Percentiles rank a stretch among this genome's conserved stretches.
These are phyloP conservation scores for Plectosphaerella sp. DNA, from an alignment of 2,329 filamentous ascomycete species.

Conservation along the genomic window DNA sequence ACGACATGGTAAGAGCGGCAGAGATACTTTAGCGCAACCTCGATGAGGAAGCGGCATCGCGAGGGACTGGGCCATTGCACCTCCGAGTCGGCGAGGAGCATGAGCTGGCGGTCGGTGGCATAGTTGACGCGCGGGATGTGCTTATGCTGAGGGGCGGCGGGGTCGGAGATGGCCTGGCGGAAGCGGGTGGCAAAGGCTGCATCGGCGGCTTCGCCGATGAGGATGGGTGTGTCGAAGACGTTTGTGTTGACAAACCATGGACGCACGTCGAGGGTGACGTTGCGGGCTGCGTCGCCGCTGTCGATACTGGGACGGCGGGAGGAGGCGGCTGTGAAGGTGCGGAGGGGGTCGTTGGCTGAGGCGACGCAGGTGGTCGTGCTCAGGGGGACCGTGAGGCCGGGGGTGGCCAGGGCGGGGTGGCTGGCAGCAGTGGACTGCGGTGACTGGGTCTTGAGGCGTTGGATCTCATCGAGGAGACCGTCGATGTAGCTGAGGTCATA, in stretches of 20 bases:
- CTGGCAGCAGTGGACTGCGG: neutral
- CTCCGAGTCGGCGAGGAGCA: constrained; percentile 21
- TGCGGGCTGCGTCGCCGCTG: constrained; percentile 4
- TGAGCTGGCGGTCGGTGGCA: constrained; percentile 22
- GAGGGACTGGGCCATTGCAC: constrained; percentile 33
- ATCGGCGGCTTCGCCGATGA: constrained; percentile 30
- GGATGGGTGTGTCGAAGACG: constrained; percentile 25
- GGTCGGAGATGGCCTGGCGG: constrained; percentile 26
- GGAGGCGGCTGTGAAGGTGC: neutral
- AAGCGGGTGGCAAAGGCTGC: constrained; percentile 30
- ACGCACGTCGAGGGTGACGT: constrained; percentile 15
- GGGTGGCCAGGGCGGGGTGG: neutral
- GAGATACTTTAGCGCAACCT: constrained; percentile 34
- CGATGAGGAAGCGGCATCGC: constrained; percentile 29
- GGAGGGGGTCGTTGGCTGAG: neutral
- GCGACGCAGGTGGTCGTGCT: neutral
- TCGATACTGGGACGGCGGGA: constrained; percentile 4
- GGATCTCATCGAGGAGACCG: constrained; percentile 26
- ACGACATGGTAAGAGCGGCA: constrained; percentile 37
- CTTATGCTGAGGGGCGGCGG: constrained; percentile 13
- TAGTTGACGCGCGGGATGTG: constrained; percentile 29
- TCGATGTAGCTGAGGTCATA: constrained; percentile 23
- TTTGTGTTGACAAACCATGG: constrained; percentile 30
- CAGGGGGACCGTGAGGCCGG: neutral
- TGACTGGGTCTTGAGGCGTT: constrained; percentile 17